Conservation (phyloP, 179 eudicot species). For the Vitellaria paradoxa region DNA sequence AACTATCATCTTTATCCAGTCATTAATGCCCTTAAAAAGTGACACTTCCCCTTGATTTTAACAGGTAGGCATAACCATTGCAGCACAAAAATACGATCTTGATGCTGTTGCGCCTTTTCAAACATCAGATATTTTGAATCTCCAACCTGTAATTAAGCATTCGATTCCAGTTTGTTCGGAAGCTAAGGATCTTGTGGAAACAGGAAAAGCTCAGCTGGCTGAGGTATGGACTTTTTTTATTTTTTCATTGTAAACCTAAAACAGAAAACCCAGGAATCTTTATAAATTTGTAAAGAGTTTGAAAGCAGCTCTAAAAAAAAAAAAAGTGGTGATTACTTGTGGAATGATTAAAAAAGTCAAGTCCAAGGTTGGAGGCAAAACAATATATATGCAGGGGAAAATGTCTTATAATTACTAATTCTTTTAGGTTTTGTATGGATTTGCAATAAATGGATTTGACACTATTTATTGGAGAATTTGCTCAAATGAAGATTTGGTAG, state of each 20-base stretch:
- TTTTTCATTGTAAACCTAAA: not conserved
- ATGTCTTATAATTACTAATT: not conserved
- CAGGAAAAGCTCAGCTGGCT: constrained; percentile 86
- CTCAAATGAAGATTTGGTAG: no score
- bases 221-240: constrained; percentile 55
- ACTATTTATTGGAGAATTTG: no score
- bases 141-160: constrained; percentile 92
- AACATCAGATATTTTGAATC: constrained; percentile 71
- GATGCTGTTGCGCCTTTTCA: constrained; percentile 64
- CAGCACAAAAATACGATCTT: constrained; percentile 86
- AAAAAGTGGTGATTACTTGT: not conserved
- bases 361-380: not conserved
- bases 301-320: not conserved
- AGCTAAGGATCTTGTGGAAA: constrained; percentile 93
- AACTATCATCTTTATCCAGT: not conserved
- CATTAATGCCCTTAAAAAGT: not conserved
- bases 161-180: constrained; percentile 88
- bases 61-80: constrained; percentile 80
- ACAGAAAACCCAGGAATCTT: not conserved
- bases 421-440: no score
- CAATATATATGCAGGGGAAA: not conserved
- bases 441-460: no score
- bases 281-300: not conserved
- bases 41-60: not conserved
- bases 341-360: not conserved